Percentiles rank a stretch among this genome's conserved stretches.
phyloP scores from a whole-genome alignment of 2,329 filamentous ascomycete genomes.

The Colletotrichum sp. region DNA sequence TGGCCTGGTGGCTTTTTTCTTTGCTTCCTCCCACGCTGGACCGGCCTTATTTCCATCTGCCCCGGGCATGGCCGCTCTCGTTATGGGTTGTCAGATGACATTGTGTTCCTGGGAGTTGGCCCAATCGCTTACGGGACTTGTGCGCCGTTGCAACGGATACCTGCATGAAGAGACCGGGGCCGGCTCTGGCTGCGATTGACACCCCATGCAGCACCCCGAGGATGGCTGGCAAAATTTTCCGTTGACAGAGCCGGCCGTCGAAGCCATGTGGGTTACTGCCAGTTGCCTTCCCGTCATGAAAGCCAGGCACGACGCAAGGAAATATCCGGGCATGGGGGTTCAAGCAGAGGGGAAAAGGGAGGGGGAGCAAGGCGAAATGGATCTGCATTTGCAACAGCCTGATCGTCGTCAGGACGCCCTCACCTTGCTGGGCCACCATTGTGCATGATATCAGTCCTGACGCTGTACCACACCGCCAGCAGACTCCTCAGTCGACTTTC shows the following conservation, averaged over 20 bases:
- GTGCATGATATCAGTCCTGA: conserved; percentile 14
- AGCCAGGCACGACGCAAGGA: neutral
- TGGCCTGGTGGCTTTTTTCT: neutral
- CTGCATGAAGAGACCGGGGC: conserved; percentile 5
- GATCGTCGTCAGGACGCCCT: conserved; percentile 5
- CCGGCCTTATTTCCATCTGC: neutral
- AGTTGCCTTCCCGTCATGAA: conserved; percentile 1
- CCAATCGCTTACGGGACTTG: conserved; percentile 10
- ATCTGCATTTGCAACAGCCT: conserved; percentile 10
- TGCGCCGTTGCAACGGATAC: conserved; percentile 1
- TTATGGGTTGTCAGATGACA: conserved; percentile 14
- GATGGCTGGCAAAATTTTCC: conserved; percentile 16
- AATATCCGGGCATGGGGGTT: neutral
- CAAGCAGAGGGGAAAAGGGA: neutral
- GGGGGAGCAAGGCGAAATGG: neutral
- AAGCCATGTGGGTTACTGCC: conserved; percentile 13
- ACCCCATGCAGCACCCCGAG: conserved; percentile 5
- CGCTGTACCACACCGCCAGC: conserved; percentile 10
- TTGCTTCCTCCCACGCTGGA: neutral
- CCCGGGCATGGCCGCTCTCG: neutral
- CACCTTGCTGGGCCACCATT: neutral
- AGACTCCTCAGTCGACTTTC: conserved; percentile 12
- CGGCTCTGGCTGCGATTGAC: conserved; percentile 9
- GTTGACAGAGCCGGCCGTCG: conserved; percentile 3
- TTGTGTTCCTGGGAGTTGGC: conserved; percentile 9